Evolutionary conservation across 2,329 filamentous ascomycete genomes (phyloP).

Genomic region (Xylariaceae sp.): DNA sequence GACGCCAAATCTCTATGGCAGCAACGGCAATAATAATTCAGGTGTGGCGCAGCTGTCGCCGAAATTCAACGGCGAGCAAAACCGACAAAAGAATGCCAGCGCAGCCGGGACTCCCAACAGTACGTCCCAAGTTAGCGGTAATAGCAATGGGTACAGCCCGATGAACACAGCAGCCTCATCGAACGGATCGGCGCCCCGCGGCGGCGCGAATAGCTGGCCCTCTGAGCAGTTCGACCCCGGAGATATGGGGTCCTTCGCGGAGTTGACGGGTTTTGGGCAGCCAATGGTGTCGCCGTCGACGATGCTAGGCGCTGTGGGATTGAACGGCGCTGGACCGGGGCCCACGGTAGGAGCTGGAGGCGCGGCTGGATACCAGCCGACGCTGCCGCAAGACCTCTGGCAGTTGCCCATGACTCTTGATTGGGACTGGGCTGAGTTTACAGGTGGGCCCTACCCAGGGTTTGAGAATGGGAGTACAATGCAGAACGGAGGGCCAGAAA

Average conservation of each 20-base stretch:
- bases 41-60: conserved; percentile 37
- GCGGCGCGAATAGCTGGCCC: conserved; percentile 53
- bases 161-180: conserved; percentile 46
- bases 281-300: conserved; percentile 36
- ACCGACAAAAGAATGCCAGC: conserved; percentile 31
- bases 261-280: conserved; percentile 53
- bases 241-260: conserved; percentile 53
- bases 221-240: conserved; percentile 49
- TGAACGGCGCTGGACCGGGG: conserved; percentile 33
- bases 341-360: conserved; percentile 26
- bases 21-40: conserved; percentile 41
- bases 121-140: conserved; percentile 26
- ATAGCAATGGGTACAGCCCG: conserved; percentile 46
- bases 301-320: conserved; percentile 45
- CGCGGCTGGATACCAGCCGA: conserved; percentile 68
- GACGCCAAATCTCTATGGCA: conserved; percentile 27
- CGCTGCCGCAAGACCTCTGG: conserved; percentile 92
- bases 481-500: conserved; percentile 13
- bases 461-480: conserved; percentile 64
- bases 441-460: conserved; percentile 66
- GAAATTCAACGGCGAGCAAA: conserved; percentile 44
- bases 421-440: conserved; percentile 79
- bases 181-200: conserved; percentile 52
- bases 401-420: conserved; percentile 95
- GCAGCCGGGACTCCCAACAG: conserved; percentile 21